Evolutionary conservation across 2,329 filamentous ascomycete species (phyloP).

Genomic region (Neofusicoccum sp.): DNA sequence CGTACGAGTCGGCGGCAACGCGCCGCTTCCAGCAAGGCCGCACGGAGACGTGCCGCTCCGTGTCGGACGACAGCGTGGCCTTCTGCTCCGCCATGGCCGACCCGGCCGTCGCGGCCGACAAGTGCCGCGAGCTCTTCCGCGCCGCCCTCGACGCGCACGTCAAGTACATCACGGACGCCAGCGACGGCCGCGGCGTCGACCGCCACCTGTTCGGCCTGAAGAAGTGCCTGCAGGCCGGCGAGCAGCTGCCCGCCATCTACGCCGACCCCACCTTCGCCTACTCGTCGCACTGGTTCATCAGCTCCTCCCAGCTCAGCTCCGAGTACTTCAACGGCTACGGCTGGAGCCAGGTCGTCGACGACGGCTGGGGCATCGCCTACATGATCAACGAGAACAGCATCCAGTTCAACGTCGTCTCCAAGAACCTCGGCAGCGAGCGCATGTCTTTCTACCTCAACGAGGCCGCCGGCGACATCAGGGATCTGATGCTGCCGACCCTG

Average conservation of each 20-base stretch:
- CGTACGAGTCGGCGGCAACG: conserved; percentile 94
- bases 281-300: conserved; percentile 85
- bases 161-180: conserved; percentile 86
- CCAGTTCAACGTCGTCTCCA: conserved; percentile 97
- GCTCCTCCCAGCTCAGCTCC: conserved; percentile 82
- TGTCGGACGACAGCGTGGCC: conserved; percentile 85
- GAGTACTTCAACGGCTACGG: conserved; percentile 99
- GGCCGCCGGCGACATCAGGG: conserved; percentile 84
- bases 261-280: conserved; percentile 83
- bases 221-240: conserved; percentile 76
- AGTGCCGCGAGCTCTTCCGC: conserved; percentile 73
- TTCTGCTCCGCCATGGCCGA: conserved; percentile 89
- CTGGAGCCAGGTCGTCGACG: conserved; percentile 96
- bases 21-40: conserved; percentile 94
- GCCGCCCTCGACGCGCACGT: conserved; percentile 78
- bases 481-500: conserved; percentile 77
- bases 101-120: conserved; percentile 59
- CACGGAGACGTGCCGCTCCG: conserved; percentile 90
- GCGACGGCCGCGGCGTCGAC: conserved; percentile 91
- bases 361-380: conserved; percentile 95
- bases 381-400: conserved; percentile 99
- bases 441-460: conserved; percentile 98
- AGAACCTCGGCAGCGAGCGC: conserved; percentile 79
- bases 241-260: conserved; percentile 80
- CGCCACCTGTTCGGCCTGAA: conserved; percentile 96